Conservation (phyloP, 202 grass and related monocot genomes). For the Zizania palustris region DNA sequence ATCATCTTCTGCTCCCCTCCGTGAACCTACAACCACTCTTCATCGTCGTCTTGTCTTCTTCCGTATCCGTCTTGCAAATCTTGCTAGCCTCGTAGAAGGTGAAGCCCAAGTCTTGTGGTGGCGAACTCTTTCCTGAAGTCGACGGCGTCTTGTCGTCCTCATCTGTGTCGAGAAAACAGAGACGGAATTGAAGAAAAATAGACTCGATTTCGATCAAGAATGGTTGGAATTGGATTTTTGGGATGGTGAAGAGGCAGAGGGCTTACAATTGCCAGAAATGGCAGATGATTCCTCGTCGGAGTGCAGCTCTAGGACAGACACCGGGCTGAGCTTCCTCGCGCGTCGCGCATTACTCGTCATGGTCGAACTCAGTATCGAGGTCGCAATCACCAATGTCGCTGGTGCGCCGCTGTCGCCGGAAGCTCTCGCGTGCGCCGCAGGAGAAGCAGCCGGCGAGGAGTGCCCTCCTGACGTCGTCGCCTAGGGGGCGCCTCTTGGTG, state of each 20-base stretch:
- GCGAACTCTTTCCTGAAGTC: conserved; percentile 35
- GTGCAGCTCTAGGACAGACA: conserved; percentile 70
- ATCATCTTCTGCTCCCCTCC: conserved; percentile 35
- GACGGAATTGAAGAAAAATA: not conserved
- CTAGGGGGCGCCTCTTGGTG: not conserved
- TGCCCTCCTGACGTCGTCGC: conserved; percentile 20
- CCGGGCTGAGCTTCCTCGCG: conserved; percentile 68
- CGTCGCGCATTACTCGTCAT: not conserved
- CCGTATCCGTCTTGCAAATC: not conserved
- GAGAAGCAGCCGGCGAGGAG: conserved; percentile 38
- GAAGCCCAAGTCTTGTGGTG: not conserved
- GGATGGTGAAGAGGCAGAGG: not conserved
- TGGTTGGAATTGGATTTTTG: no score
- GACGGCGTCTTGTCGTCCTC: conserved; percentile 45
- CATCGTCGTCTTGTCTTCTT: conserved; percentile 20
- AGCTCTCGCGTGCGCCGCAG: conserved; percentile 20
- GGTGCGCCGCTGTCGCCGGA: conserved; percentile 15
- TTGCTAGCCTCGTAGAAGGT: conserved; percentile 12
- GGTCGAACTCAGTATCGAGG: conserved; percentile 13
- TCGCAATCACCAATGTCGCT: not conserved
- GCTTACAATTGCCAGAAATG: conserved; percentile 40
- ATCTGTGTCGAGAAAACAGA: conserved; percentile 37
- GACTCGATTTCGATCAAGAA: no score
- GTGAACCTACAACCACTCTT: no score
- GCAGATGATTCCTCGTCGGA: conserved; percentile 54